Percentiles rank a stretch among this genome's conserved stretches.
These are phyloP conservation scores for Nakazawaea ambrosiae DNA, from an alignment of 805 yeast genomes.

Conservation along the genomic window DNA sequence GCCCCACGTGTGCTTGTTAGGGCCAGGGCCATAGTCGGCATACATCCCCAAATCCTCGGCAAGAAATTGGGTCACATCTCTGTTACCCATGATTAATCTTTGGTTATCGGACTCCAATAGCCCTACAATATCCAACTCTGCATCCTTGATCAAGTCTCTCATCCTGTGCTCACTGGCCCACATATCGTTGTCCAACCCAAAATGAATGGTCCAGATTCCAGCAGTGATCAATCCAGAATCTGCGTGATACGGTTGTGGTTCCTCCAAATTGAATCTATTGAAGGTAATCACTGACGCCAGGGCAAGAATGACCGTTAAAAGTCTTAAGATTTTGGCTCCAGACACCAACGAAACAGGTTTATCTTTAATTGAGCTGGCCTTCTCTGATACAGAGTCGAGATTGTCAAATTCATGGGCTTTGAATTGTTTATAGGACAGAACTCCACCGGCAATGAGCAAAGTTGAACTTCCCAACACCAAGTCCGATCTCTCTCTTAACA, in stretches of 20 bases:
- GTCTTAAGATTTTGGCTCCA: conserved; percentile 2
- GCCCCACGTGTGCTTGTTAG: conserved; percentile 98
- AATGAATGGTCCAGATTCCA: conserved; percentile 98
- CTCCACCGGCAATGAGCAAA: conserved; percentile 43
- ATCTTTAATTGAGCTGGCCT: not conserved
- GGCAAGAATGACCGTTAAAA: conserved; percentile 6
- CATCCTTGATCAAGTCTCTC: conserved; percentile 74
- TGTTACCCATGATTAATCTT: conserved; percentile 88
- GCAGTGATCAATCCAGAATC: conserved; percentile 75
- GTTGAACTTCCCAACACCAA: conserved; percentile 56
- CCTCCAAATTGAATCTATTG: conserved; percentile 48
- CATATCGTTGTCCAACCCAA: conserved; percentile 95
- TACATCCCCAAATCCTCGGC: conserved; percentile 94
- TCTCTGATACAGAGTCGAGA: not conserved
- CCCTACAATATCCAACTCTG: conserved; percentile 88
- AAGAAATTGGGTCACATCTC: conserved; percentile 85
- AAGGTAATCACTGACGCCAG: conserved; percentile 36
- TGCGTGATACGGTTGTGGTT: conserved; percentile 64
- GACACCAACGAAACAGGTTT: not conserved
- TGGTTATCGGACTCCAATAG: conserved; percentile 90
- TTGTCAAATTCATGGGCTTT: not conserved
- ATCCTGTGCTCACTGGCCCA: conserved; percentile 94
- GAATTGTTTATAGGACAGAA: not conserved
- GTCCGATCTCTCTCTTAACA: conserved; percentile 85
- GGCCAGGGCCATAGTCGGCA: conserved; percentile 96